A percentile compares a stretch with the other conserved stretches of the same genome.
These are phyloP conservation scores for Tylopilus intermedius DNA, from an alignment of 768 basidiomycete species.

Conservation along the genomic window DNA sequence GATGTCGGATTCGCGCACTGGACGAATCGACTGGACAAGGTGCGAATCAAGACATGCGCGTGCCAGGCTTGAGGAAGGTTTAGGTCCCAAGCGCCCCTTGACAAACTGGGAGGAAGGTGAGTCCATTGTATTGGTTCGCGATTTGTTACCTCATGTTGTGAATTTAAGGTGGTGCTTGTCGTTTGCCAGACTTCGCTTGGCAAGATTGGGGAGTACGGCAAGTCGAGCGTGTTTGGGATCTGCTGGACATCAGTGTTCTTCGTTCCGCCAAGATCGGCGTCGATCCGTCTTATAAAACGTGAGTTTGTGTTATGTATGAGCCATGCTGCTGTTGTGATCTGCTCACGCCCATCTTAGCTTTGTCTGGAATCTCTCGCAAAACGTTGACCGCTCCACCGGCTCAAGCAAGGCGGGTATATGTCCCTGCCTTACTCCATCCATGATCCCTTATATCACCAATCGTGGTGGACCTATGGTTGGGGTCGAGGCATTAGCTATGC, in stretches of 20 bases:
- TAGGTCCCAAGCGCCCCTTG: conserved; percentile 80
- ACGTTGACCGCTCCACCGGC: conserved; percentile 87
- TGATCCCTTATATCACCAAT: conserved; percentile 95
- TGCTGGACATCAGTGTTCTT: conserved; percentile 87
- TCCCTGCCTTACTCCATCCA: conserved; percentile 90
- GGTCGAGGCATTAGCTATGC: conserved; percentile 87
- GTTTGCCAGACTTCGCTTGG: conserved; percentile 87
- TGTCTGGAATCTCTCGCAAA: conserved; percentile 96
- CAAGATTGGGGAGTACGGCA: conserved; percentile 90
- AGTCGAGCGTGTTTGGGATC: conserved; percentile 91
- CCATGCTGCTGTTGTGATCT: not conserved
- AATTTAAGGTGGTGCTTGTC: conserved; percentile 68
- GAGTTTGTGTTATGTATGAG: conserved; percentile 25
- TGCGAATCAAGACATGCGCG: conserved; percentile 91
- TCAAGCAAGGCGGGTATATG: conserved; percentile 79
- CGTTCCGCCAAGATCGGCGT: conserved; percentile 76
- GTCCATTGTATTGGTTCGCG: conserved; percentile 10
- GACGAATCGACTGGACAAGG: conserved; percentile 84
- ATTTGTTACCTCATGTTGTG: not conserved
- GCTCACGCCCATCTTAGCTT: conserved; percentile 40
- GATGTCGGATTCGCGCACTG: conserved; percentile 60
- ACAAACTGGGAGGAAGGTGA: conserved; percentile 91
- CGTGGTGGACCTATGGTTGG: conserved; percentile 96
- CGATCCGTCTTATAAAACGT: conserved; percentile 89
- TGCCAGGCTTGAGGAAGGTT: conserved; percentile 73